A percentile compares a stretch with the other conserved stretches of the same genome.
Evolutionary conservation across 495 filamentous ascomycete species (phyloP).

Genomic region (Neurospora sp.): DNA sequence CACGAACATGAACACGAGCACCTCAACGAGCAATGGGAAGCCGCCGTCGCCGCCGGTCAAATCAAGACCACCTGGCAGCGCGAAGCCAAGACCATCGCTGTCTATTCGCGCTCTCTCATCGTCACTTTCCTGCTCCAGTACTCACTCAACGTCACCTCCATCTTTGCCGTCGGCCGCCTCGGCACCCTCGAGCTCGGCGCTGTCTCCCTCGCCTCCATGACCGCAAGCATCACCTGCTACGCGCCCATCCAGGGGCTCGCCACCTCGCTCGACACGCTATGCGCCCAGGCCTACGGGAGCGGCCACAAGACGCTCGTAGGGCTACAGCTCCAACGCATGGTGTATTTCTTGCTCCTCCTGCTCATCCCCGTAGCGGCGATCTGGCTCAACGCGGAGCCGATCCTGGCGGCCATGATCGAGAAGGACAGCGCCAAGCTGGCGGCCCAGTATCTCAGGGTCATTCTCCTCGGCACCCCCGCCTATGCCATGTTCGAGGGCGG

Average conservation of each 20-base stretch:
- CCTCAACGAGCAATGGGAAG: constrained; percentile 61
- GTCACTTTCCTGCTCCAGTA: constrained; percentile 67
- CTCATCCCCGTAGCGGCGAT: constrained; percentile 51
- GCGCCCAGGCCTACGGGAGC: constrained; percentile 65
- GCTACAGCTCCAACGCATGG: constrained; percentile 62
- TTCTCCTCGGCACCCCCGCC: constrained; percentile 55
- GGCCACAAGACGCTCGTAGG: constrained; percentile 61
- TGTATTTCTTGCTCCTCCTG: constrained; percentile 51
- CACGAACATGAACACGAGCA: constrained; percentile 20
- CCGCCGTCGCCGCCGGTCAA: constrained; percentile 60
- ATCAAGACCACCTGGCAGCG: constrained; percentile 83
- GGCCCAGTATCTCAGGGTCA: constrained; percentile 55
- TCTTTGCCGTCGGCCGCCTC: constrained; percentile 57
- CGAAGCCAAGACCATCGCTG: constrained; percentile 57
- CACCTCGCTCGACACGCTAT: constrained; percentile 64
- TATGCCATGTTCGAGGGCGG: constrained; percentile 60
- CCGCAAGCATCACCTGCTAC: constrained; percentile 66
- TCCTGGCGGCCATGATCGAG: constrained; percentile 50
- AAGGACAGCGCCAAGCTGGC: constrained; percentile 51
- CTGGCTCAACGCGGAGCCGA: constrained; percentile 49
- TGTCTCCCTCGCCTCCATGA: constrained; percentile 58
- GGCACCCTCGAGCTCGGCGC: constrained; percentile 57
- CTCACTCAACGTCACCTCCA: constrained; percentile 58
- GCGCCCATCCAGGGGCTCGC: constrained; percentile 61
- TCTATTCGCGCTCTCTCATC: constrained; percentile 50